A percentile compares a stretch with the other conserved stretches of the same genome.
Conservation (phyloP, 192 early-diverging fungal species). For the Coemansia sp. region DNA sequence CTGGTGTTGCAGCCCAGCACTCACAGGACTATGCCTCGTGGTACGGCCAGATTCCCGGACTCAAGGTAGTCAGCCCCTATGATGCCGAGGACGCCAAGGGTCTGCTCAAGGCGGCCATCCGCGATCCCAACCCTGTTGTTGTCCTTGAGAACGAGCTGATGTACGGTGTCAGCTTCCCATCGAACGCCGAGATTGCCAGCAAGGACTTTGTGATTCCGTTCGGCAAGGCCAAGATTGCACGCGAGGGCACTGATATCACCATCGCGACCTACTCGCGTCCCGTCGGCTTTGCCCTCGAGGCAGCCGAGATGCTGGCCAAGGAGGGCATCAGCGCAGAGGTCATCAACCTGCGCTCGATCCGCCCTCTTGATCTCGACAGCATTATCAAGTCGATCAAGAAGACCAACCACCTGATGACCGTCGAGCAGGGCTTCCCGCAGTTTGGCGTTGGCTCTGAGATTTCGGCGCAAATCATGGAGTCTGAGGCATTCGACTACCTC, state of each 20-base stretch:
- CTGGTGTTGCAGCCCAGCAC: conserved; percentile 97
- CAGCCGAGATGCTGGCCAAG: conserved; percentile 81
- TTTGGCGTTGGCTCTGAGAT: conserved; percentile 96
- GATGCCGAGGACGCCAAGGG: conserved; percentile 97
- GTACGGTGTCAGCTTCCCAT: conserved; percentile 89
- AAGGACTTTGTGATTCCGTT: conserved; percentile 86
- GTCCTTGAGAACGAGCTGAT: conserved; percentile 97
- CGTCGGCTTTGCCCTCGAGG: conserved; percentile 81
- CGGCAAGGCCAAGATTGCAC: conserved; percentile 94
- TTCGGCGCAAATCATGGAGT: conserved; percentile 95
- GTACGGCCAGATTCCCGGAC: conserved; percentile 95
- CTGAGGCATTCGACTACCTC: conserved; percentile 92
- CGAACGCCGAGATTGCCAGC: conserved; percentile 71
- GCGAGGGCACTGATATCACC: conserved; percentile 81
- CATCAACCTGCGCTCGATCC: conserved; percentile 97
- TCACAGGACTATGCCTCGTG: conserved; percentile 98
- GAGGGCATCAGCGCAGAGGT: conserved; percentile 81
- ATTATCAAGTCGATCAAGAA: conserved; percentile 94
- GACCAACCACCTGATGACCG: conserved; percentile 94
- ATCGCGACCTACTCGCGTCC: conserved; percentile 92
- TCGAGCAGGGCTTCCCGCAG: conserved; percentile 93
- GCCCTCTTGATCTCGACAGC: conserved; percentile 88
- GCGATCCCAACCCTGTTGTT: conserved; percentile 97
- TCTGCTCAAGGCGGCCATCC: conserved; percentile 95
- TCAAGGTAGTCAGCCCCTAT: conserved; percentile 97